Evolutionary conservation across 352 stramenopile species (phyloP), one percentile per base, ranked within the genome.

Genomic region (Pythium insidiosum): DNA sequence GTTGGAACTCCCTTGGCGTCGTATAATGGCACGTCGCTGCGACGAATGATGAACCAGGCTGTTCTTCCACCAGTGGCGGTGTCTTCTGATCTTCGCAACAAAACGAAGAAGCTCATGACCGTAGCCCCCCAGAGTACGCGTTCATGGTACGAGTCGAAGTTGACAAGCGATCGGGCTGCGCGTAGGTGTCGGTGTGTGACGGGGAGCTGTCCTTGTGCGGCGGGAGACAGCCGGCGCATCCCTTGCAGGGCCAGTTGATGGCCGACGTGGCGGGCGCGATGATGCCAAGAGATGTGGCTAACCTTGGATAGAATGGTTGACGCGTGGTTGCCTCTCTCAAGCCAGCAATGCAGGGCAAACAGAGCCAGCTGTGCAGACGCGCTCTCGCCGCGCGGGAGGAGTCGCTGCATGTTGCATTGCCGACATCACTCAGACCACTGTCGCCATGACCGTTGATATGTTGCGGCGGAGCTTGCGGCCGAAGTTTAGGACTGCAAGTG

Each of bases 41-140:
- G 37, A 43, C 53, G 6, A 3, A 63, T 7, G 1, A 43, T 21
- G 31, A 58, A 63, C 5, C 12, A n/a, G 6, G 56, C 24, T 13
- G 24, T 19, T 23, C 22, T 35, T 7, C 43, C 38, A 16, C 46
- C 41, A 0, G 44, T 38, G n/a, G 23, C 21, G 3, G 52, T 36
- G 18, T 39, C 47, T 22, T 58, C 50, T 10, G 50, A 22, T 16
- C 50, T 22, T 30, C 43, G 16, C 1, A 50, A 19, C n/a, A 45
- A 34, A 23, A 57, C 50, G 50, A 41, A 58, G 29, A 51, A 58
- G 42, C 50, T 43, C 50, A 58, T 21, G 12, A 39, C 22, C 50
- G 50, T 37, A 58, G 50, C 50, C 50, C 50, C 50, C 33, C 12
- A 25, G 43, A 58, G 51, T 42, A 58, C 29, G 22, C 52, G 37